A percentile compares a stretch with the other conserved stretches of the same genome.
Conservation (phyloP, 768 basidiomycete genomes). For the Tylopilus vinaceipallidus region DNA sequence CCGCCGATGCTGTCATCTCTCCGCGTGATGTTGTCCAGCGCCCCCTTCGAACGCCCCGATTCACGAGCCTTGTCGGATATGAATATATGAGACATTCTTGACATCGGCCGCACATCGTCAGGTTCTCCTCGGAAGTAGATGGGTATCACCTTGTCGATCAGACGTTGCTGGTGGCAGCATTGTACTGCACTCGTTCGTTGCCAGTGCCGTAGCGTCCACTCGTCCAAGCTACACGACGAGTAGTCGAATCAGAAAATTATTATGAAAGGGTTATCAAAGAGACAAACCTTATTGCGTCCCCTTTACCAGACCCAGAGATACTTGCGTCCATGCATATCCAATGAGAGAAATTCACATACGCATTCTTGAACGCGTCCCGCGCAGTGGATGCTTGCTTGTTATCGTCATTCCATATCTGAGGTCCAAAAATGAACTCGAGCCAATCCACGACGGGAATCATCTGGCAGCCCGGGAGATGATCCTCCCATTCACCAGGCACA, state of each 20-base stretch:
- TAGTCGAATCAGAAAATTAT: background rate
- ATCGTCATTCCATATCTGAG: background rate
- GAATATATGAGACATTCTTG: constrained; percentile 14
- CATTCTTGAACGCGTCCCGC: constrained; percentile 2
- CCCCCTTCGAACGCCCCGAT: background rate
- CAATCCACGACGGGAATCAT: constrained; percentile 10
- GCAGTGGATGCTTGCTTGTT: background rate
- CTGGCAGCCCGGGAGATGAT: constrained; percentile 8
- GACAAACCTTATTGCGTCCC: background rate
- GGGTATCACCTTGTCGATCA: constrained; percentile 12
- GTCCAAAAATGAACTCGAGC: constrained; percentile 14
- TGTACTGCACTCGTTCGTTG: constrained; percentile 18
- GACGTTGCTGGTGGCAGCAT: constrained; percentile 10
- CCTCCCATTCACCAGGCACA: constrained; percentile 1
- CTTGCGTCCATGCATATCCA: constrained; percentile 9
- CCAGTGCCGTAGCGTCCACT: constrained; percentile 12
- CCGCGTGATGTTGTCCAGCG: background rate
- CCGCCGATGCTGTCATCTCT: background rate
- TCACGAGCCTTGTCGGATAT: constrained; percentile 16
- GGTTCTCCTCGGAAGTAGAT: constrained; percentile 8
- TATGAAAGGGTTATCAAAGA: background rate
- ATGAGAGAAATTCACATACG: constrained; percentile 13
- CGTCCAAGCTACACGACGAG: background rate
- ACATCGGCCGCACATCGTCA: background rate
- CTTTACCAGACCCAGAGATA: background rate